Evolutionary conservation across 2,329 filamentous ascomycete species (phyloP).

Genomic region (Ceratocystiopsis brevicomis): DNA sequence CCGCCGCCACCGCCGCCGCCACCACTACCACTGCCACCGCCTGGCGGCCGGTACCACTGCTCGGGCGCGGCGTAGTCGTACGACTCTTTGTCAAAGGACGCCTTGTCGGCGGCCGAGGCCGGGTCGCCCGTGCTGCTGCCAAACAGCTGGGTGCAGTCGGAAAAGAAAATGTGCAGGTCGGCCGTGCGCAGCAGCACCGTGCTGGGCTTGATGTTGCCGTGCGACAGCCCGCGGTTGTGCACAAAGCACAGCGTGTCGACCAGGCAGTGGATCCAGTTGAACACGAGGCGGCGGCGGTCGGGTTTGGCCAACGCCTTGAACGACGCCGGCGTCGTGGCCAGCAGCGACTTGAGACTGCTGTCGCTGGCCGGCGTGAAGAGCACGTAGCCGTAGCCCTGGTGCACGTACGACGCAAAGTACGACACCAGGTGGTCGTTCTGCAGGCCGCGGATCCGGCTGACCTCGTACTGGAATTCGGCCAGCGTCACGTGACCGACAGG

Average conservation of each 20-base stretch:
- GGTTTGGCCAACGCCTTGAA: conserved; percentile 44
- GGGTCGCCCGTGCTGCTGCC: conserved; percentile 20
- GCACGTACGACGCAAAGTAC: conserved; percentile 51
- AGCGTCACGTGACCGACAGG: conserved; percentile 16
- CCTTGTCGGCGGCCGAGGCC: conserved; percentile 16
- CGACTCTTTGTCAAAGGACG: conserved; percentile 42
- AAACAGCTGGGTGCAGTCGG: conserved; percentile 35
- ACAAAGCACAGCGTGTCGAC: conserved; percentile 48
- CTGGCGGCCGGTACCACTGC: conserved; percentile 28
- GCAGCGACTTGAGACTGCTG: conserved; percentile 46
- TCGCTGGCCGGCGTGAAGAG: conserved; percentile 49
- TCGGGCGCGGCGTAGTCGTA: conserved; percentile 62
- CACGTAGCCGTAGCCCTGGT: conserved; percentile 43
- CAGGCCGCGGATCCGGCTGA: conserved; percentile 37
- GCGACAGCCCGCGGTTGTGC: conserved; percentile 43
- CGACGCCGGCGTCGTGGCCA: conserved; percentile 41
- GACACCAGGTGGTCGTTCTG: conserved; percentile 52
- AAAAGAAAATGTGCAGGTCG: conserved; percentile 47
- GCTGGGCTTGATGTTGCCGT: conserved; percentile 52
- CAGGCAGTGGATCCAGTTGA: conserved; percentile 62
- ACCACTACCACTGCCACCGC: neutral
- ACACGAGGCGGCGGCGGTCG: conserved; percentile 37
- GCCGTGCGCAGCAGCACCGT: conserved; percentile 44
- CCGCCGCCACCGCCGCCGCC: conserved; percentile 15
- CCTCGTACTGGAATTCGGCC: conserved; percentile 40